Evolutionary conservation across 352 stramenopile species (phyloP), one percentile per base, ranked within the genome.

Genomic region (Phytophthora citricola): DNA sequence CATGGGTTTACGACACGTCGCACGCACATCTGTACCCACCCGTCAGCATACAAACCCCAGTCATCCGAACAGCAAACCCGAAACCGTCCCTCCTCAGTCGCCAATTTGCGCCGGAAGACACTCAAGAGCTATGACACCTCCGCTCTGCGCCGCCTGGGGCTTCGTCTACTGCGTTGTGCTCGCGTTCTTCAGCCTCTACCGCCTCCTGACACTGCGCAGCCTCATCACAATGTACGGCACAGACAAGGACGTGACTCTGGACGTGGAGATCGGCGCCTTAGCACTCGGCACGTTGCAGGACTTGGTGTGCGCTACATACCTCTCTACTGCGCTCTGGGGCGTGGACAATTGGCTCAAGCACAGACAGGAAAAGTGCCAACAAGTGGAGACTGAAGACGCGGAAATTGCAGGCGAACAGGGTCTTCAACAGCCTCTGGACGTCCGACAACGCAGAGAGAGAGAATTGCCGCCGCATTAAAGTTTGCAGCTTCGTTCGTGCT

Each of bases 151-250:
- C 24, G 51, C 78, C 10, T 88, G 79, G 79, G 48, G 61, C 20
- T 71, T 75, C 31, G 71, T 83, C 11, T 71, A 78, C 45, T 3
- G 55, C 20, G n/a, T 63, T 6, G 17, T 58, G 7, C 58, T 79
- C 32, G 24, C 71, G 10, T 84, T 76, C 56, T 88, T 79, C 59
- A 63, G 66, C 17, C 26, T 72, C 31, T 69, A 71, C 31, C 66
- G 73, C 5, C 43, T 61, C 1, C 15, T 57, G 3, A 59, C 60
- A 26, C 54, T 87, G 0, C 26, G 36, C 2, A 56, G 50, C 10
- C 66, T 75, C 45, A 66, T 78, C 54, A 44, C 41, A 12, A 74
- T 71, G 70, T 75, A 75, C 50, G 70, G 45, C 20, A 52, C 54
- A 4, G 41, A 62, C 3, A 27, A 39, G 12, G 65, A 74, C 45